Evolutionary conservation across 805 yeast species (phyloP).

Genomic region (Candida broadrunensis): DNA sequence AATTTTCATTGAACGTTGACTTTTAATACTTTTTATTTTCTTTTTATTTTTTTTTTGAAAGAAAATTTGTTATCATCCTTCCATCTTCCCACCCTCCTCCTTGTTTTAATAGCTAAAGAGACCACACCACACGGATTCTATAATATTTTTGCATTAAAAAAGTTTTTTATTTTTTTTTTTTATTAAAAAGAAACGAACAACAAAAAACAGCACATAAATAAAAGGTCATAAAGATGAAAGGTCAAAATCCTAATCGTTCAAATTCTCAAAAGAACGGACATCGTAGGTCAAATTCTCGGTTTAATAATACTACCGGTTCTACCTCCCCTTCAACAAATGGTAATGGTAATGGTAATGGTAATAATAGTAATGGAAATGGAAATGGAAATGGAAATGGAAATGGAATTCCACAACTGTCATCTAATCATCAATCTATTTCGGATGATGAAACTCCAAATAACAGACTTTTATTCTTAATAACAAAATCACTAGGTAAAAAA

Average conservation of each 20-base stretch:
- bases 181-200: no score
- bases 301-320: constrained; percentile 3
- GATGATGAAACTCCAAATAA: constrained; percentile 33
- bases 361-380: neutral
- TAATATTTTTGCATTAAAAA: no score
- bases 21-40: no score
- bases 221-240: constrained; percentile 19
- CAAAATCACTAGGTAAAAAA: constrained; percentile 54
- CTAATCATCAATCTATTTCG: constrained; percentile 4
- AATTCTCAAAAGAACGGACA: constrained; percentile 16
- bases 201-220: no score
- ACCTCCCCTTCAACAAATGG: neutral
- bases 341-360: neutral
- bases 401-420: neutral
- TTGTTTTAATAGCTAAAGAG: no score
- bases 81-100: no score
- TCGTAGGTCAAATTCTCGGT: constrained; percentile 22
- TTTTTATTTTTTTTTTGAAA: no score
- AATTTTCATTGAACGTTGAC: no score
- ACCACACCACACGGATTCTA: no score
- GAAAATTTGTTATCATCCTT: no score
- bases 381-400: neutral
- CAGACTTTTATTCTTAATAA: constrained; percentile 51
- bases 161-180: no score
- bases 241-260: constrained; percentile 16